phyloP scores from a whole-genome alignment of 2,329 filamentous ascomycete genomes.

The Exophiala aquamarina region DNA sequence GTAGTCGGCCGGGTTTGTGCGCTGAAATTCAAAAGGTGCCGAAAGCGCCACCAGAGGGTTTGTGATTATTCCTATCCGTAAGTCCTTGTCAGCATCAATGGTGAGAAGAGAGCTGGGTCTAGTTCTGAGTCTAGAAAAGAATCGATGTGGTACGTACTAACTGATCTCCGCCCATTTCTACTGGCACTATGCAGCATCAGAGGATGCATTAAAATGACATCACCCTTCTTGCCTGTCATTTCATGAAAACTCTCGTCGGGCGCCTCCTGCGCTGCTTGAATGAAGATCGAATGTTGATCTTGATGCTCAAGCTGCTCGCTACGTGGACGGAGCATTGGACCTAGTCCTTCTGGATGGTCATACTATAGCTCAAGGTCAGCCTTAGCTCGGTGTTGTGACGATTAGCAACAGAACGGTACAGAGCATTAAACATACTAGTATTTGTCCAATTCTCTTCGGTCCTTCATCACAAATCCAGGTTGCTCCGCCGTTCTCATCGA shows the following conservation, averaged over 20 bases:
- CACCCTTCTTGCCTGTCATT: constrained; percentile 53
- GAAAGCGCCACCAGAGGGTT: constrained; percentile 55
- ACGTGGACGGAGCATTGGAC: constrained; percentile 52
- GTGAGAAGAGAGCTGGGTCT: not conserved
- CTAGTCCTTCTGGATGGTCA: constrained; percentile 64
- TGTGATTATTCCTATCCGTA: constrained; percentile 55
- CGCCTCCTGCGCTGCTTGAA: constrained; percentile 34
- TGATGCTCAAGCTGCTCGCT: constrained; percentile 32
- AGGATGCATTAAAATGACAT: constrained; percentile 56
- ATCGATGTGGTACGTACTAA: not conserved
- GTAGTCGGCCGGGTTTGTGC: constrained; percentile 44
- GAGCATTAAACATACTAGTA: constrained; percentile 34
- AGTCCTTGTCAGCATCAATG: no score
- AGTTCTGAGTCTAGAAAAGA: not conserved
- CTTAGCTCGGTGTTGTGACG: not conserved
- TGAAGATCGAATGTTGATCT: constrained; percentile 35
- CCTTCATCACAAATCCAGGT: constrained; percentile 64
- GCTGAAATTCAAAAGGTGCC: constrained; percentile 52
- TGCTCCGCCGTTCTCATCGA: constrained; percentile 60
- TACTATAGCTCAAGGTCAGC: constrained; percentile 29
- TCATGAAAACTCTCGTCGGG: constrained; percentile 48
- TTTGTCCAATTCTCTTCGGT: constrained; percentile 57
- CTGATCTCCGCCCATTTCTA: constrained; percentile 44
- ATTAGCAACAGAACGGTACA: not conserved
- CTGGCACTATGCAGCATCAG: constrained; percentile 57